These are phyloP conservation scores for Aspergillus biplanus DNA, from an alignment of 495 filamentous ascomycete species.

Conservation along the genomic window DNA sequence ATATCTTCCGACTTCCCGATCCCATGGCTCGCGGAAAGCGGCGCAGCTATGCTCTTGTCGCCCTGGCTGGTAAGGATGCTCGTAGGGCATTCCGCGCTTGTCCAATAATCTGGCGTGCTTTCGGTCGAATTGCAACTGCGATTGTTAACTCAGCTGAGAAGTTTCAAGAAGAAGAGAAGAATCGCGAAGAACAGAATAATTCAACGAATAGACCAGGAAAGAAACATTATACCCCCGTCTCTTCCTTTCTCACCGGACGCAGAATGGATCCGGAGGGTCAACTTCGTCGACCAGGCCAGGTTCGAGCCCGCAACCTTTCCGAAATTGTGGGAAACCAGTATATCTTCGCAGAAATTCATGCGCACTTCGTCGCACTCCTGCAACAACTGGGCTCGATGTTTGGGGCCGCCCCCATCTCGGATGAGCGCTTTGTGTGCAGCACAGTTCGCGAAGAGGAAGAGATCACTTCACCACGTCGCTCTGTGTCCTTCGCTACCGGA, in stretches of 20 bases:
- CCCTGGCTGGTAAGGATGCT: constrained; percentile 72
- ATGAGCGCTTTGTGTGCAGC: constrained; percentile 50
- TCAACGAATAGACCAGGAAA: constrained; percentile 28
- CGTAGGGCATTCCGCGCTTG: constrained; percentile 75
- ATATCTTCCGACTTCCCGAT: constrained; percentile 88
- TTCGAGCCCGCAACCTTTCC: constrained; percentile 75
- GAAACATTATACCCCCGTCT: constrained; percentile 57
- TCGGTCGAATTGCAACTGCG: constrained; percentile 74
- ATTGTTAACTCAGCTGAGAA: constrained; percentile 69
- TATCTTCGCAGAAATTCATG: constrained; percentile 87
- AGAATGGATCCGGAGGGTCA: constrained; percentile 62
- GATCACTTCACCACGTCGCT: constrained; percentile 27
- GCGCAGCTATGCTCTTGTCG: constrained; percentile 85
- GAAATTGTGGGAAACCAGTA: constrained; percentile 86
- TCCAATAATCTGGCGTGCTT: constrained; percentile 72
- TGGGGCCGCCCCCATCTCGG: constrained; percentile 47
- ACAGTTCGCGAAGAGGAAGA: constrained; percentile 41
- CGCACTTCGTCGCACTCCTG: constrained; percentile 73
- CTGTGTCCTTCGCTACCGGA: constrained; percentile 23
- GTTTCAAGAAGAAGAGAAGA: constrained; percentile 52
- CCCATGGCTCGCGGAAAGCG: constrained; percentile 84
- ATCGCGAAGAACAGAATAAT: constrained; percentile 45
- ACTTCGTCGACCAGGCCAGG: constrained; percentile 52
- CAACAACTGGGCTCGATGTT: constrained; percentile 63
- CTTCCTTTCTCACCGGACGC: constrained; percentile 66